Base-by-base conservation (phyloP, 1,139 yeast species). In the Zygosaccharomyces pseudobailii region DNA sequence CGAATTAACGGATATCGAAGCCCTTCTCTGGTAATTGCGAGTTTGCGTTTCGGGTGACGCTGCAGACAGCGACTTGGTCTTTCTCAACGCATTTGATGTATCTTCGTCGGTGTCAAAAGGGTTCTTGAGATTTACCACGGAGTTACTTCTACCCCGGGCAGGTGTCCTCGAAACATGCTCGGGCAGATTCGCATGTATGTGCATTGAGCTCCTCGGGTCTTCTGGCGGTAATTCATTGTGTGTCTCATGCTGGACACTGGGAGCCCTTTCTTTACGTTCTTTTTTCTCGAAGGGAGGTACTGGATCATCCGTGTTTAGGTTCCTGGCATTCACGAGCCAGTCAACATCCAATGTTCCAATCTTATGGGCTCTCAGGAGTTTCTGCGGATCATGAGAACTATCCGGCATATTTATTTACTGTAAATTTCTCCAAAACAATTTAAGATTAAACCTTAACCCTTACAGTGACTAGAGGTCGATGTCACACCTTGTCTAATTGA, bases 11-110 rank as follows among this genome's bases (percentile, higher is more conserved):
- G 52, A 44, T 24, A 44, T 25, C 6, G 52, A 46, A 9, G 49
- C 24, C 17, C 51, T 46, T 25, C 38, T 25, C 10, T 30, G 33
- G 9, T 9, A 6, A 5, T 32, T 39, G 25, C n/a, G 7, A 19
- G 13, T 13, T 17, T 49, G 19, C 9, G 47, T 52, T 3, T 47
- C 46, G 4, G 47, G 57, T 9, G 49, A 39, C 10, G 53, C 53
- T 25, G 48, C 54, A 2, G 71, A 62, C 6, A 62, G 47, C 0
- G 71, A 67, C 42, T 59, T 60, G 7, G 70, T 57, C 37, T 63
- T 56, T 43, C 63, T 54, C 38, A 59, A 51, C 44, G 52, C 42
- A 10, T 41, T 8, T 28, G 40, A 34, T 8, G 42, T 17, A 3
- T 40, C 47, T 13, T 23, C 23, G 2, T 25, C n/a, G 17, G 41